Base-by-base conservation (phyloP, 2,329 filamentous ascomycete species). In the Diaporthe citrichinensis region DNA sequence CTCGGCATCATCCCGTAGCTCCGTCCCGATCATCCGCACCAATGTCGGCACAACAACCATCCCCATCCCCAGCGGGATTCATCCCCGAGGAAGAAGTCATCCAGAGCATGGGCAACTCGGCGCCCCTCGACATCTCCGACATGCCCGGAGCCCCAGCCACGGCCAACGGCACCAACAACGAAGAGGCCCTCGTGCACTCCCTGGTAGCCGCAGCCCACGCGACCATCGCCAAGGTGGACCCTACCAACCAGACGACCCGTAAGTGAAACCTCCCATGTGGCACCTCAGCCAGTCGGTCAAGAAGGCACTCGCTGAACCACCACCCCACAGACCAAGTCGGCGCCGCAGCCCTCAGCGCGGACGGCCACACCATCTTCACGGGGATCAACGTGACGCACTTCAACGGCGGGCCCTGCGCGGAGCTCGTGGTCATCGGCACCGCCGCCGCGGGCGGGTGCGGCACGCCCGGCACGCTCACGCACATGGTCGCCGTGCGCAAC, bases 351-450 rank as follows among this genome's bases (percentile, higher is more conserved):
- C 65, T 69, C 49, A 69, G 65, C 65, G 65, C 65, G 2, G 65
- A 69, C 65, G 65, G 65, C 65, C 65, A 55, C 65, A 69, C 65
- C 49, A 69, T 69, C 65, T 69, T 69, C 65, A 55, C 65, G 49
- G 65, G 65, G 2, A 53, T 69, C n/a, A 69, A 69, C 34, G 65
- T 69, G 15, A 14, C 65, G 34, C 65, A 69, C 49, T 69, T 69
- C 49, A 69, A 69, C 65, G 65, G 65, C 49, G 65, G 65, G 49
- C 65, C 65, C n/a, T 69, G 65, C 65, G 65, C 65, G n/a, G 65
- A 69, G n/a, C 65, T 69, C 1, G 46, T 55, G 1, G 36, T 53
- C 4, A 49, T 69, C 23, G 65, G 65, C 49, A 23, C 65, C 2
- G 65, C 65, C 8, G 65, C 65, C 1, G 65, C 65, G 34, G 65